phyloP scores from a whole-genome alignment of 768 basidiomycete genomes.

The Termitomyces sp. region DNA sequence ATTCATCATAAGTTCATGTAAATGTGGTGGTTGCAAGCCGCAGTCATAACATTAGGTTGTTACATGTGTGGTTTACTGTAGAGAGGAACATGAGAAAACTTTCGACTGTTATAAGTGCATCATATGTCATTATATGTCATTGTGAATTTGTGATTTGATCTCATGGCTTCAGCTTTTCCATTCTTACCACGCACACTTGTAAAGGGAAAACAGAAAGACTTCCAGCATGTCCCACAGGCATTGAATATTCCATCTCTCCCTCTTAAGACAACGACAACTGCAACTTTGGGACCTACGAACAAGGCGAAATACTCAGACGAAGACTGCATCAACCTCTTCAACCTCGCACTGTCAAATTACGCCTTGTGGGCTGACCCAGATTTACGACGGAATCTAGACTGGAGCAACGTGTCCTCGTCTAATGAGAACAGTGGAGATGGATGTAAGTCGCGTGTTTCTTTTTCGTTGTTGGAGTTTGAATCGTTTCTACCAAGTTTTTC shows the following conservation, averaged over 20 bases:
- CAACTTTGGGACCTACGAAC: background rate
- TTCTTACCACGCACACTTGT: slow-evolving; percentile 45
- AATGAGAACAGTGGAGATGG: slow-evolving; percentile 12
- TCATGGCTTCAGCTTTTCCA: slow-evolving; percentile 27
- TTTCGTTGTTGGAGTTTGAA: slow-evolving; percentile 10
- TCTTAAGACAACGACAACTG: background rate
- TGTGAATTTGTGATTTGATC: background rate
- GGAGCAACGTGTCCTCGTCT: slow-evolving; percentile 14
- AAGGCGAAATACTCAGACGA: slow-evolving; percentile 17
- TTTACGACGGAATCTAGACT: slow-evolving; percentile 43
- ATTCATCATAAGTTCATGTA: no score
- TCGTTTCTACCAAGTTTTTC: slow-evolving; percentile 39
- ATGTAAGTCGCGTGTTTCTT: slow-evolving; percentile 35
- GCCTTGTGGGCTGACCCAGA: slow-evolving; percentile 59
- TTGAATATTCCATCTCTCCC: background rate
- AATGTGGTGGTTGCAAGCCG: no score
- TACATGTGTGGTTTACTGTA: no score
- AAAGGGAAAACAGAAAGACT: slow-evolving; percentile 21
- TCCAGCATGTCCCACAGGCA: background rate
- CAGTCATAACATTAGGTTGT: no score
- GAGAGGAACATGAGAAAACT: no score
- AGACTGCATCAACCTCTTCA: slow-evolving; percentile 45
- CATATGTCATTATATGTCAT: no score
- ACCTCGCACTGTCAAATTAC: slow-evolving; percentile 67
- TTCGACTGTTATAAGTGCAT: no score